These are phyloP conservation scores for Chalciporus pseudorubinellus DNA, from an alignment of 768 basidiomycete species.

Conservation along the genomic window DNA sequence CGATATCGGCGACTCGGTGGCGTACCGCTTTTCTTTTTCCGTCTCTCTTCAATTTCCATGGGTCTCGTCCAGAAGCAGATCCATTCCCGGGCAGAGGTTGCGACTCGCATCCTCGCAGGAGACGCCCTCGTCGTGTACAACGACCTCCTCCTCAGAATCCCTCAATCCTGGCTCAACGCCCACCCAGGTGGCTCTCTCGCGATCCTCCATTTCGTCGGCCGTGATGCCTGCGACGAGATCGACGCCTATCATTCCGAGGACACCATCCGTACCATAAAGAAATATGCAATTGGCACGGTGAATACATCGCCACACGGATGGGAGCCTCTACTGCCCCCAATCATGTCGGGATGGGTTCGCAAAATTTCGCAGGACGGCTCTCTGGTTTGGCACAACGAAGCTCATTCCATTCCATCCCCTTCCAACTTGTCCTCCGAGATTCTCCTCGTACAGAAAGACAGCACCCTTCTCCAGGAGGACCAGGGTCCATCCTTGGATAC, in stretches of 20 bases:
- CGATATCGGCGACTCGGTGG: neutral
- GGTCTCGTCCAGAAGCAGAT: slow-evolving; percentile 25
- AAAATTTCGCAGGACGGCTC: slow-evolving; percentile 44
- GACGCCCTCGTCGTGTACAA: slow-evolving; percentile 74
- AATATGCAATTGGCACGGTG: slow-evolving; percentile 70
- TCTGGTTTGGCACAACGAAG: slow-evolving; percentile 62
- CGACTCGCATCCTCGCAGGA: slow-evolving; percentile 69
- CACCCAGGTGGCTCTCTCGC: slow-evolving; percentile 91
- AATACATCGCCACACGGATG: slow-evolving; percentile 52
- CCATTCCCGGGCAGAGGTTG: slow-evolving; percentile 57
- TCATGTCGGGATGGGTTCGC: slow-evolving; percentile 81
- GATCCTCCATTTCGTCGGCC: slow-evolving; percentile 91
- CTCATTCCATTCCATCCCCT: slow-evolving; percentile 39
- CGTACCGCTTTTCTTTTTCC: neutral
- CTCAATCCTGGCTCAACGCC: slow-evolving; percentile 70
- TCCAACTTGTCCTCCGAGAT: slow-evolving; percentile 49
- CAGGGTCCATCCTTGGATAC: slow-evolving; percentile 42
- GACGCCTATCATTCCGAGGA: slow-evolving; percentile 78
- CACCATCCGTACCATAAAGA: slow-evolving; percentile 28
- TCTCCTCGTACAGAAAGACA: slow-evolving; percentile 55
- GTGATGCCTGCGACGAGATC: slow-evolving; percentile 94
- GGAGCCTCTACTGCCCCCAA: slow-evolving; percentile 81
- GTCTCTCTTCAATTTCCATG: slow-evolving; percentile 24
- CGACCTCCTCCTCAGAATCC: slow-evolving; percentile 60
- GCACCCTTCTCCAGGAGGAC: slow-evolving; percentile 19